Evolutionary conservation across 1,139 yeast genomes (phyloP), one percentile per base, ranked within the genome.

Genomic region (Meyerozyma sp.): DNA sequence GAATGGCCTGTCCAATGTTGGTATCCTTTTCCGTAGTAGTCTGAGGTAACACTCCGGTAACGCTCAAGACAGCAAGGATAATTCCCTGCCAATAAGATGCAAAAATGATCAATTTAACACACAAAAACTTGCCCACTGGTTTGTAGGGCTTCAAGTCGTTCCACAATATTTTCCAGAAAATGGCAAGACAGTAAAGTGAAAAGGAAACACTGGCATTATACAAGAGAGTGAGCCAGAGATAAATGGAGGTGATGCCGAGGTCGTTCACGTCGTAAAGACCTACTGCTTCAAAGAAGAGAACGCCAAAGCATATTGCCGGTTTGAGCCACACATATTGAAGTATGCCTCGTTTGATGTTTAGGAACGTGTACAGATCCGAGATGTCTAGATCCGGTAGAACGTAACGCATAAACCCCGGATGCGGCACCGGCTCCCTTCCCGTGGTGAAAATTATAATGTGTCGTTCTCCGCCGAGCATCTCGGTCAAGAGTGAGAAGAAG

Each of bases 51-150:
- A 78, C 50, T 1, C 85, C 82, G 36, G 80, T 62, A 52, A 75
- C 73, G 49, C 76, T 81, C 35, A 88, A 57, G 1, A 85, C 59
- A 0, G 88, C 81, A 40, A 93, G 69, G 0, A 83, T 55, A 23
- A 91, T 73, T 0, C 96, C 93, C 61, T 93, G 98, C 98, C 98
- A 93, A 62, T 90, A 93, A 14, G 96, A 87, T 32, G 96, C 97
- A 71, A 93, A 93, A 45, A 94, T 91, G 46, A 93, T 88, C 51
- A 90, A 73, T 61, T 93, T 93, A 43, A 93, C 96, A 66, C 97
- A 90, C 39, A 94, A 63, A 59, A 93, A 93, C 62, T 94, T 94
- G 8, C 95, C 91, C 72, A 93, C 82, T 2, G 98, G 98, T 43
- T 87, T 77, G 65, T 84, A 91, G 0, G 87, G 90, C 44, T 71